Base-by-base conservation (phyloP, 306 rosid species). In the Cicer arietinum region DNA sequence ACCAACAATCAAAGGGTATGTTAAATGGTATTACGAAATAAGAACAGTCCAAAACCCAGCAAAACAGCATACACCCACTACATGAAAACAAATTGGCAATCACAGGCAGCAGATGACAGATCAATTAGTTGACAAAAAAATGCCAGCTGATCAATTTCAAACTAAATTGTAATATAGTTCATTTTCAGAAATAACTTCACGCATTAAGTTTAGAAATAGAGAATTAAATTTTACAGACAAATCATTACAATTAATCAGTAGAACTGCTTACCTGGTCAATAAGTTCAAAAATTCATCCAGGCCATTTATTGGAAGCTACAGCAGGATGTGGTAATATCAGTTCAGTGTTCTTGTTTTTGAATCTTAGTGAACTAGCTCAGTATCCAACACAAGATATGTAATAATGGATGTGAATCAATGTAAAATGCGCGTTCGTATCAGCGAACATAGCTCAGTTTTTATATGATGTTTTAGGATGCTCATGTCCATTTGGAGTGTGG, bases 171-270 rank as follows among this genome's bases (percentile, higher is more conserved):
- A 62, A 40, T 16, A 40, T 35, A 60, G 10, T 39, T 39, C 25
- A 39, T 14, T 39, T 39, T 8, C 68, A 62, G 40, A 62, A n/a
- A 42, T 14, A 62, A 62, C 48, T 62, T 40, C 30, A 14, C 7
- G 39, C n/a, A 40, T 62, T 62, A 62, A 14, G 30, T 40, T 62
- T 62, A 40, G 25, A 40, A 62, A 14, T 40, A 39, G 47, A n/a
- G 47, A 39, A 62, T 39, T 7, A 62, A 39, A 62, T 62, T 62
- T 62, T 35, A 60, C 7, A 39, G 68, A 62, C 8, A 62, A 40
- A 0, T 62, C 47, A 7, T 14, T 8, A 62, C 48, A 62, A 39
- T 39, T 16, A 62, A 62, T 39, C 47, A 39, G 14, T 13, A 62
- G 7, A 62, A 62, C 25, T 62, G 25, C 47, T n/a, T 62, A 62